Evolutionary conservation across 148 eudicot genomes (phyloP).

Genomic region (Rhododendron ferrugineum): DNA sequence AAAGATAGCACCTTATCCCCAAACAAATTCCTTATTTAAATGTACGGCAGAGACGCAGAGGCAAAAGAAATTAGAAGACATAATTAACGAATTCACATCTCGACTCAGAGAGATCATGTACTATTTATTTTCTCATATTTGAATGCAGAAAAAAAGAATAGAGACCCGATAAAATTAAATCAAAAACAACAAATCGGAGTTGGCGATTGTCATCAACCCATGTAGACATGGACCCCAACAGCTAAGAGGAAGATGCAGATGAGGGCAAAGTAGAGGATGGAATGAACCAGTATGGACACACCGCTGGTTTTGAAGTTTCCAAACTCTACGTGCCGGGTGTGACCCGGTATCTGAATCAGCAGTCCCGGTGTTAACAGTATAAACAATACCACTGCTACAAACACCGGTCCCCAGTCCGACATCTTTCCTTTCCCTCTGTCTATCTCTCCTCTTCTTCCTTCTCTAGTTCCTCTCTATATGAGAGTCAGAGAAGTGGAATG

Average conservation of each 20-base stretch:
- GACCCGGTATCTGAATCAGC: constrained; percentile 24
- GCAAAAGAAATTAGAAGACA: background rate
- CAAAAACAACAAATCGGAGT: background rate
- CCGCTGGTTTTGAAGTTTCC: constrained; percentile 23
- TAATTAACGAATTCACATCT: background rate
- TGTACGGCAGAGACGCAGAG: background rate
- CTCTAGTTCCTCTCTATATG: background rate
- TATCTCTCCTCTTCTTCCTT: background rate
- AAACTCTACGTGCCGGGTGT: constrained; percentile 17
- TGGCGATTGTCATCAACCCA: background rate
- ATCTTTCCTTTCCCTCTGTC: background rate
- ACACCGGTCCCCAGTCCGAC: constrained; percentile 38
- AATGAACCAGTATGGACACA: constrained; percentile 20
- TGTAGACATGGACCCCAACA: constrained; percentile 20
- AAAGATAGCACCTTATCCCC: background rate
- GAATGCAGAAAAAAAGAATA: background rate
- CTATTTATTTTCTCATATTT: background rate
- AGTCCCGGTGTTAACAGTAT: constrained; percentile 25
- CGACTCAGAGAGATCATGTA: background rate
- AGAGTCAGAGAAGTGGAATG: background rate
- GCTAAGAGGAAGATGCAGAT: constrained; percentile 22
- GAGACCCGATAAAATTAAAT: background rate
- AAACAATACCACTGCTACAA: constrained; percentile 25
- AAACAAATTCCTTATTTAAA: background rate
- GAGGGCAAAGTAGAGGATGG: constrained; percentile 21